phyloP scores from a whole-genome alignment of 2,329 filamentous ascomycete species.

The Colletotrichum trifolii region DNA sequence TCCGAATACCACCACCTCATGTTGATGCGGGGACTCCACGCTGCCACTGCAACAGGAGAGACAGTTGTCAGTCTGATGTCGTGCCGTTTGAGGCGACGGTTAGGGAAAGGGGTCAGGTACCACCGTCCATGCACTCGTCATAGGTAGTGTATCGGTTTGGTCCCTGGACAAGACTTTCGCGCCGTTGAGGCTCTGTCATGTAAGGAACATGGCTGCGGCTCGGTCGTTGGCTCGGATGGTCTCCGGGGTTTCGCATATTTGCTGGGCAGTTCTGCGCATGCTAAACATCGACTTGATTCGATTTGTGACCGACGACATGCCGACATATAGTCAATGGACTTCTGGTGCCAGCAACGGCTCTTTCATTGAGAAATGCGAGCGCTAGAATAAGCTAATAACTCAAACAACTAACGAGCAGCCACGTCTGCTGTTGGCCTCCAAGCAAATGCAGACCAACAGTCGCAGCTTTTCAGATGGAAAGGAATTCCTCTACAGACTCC shows the following conservation, averaged over 20 bases:
- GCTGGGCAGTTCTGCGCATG: neutral
- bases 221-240: constrained; percentile 30
- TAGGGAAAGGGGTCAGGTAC: neutral
- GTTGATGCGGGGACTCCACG: constrained; percentile 29
- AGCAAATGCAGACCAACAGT: neutral
- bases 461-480: constrained; percentile 28
- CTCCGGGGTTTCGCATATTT: constrained; percentile 15
- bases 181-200: constrained; percentile 15
- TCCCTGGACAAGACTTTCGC: no score
- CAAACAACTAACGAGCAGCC: no score
- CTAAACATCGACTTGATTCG: constrained; percentile 11
- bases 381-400: no score
- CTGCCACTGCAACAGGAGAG: constrained; percentile 1
- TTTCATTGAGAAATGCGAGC: no score
- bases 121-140: neutral
- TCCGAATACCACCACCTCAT: constrained; percentile 21
- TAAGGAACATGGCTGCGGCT: constrained; percentile 25
- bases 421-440: no score
- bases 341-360: no score
- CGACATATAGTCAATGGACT: neutral
- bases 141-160: neutral
- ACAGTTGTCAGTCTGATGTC: constrained; percentile 25
- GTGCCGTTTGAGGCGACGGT: constrained; percentile 6
- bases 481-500: constrained; percentile 40
- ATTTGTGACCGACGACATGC: constrained; percentile 4